Evolutionary conservation across 306 rosid genomes (phyloP).

Genomic region (Casuarina equisetifolia): DNA sequence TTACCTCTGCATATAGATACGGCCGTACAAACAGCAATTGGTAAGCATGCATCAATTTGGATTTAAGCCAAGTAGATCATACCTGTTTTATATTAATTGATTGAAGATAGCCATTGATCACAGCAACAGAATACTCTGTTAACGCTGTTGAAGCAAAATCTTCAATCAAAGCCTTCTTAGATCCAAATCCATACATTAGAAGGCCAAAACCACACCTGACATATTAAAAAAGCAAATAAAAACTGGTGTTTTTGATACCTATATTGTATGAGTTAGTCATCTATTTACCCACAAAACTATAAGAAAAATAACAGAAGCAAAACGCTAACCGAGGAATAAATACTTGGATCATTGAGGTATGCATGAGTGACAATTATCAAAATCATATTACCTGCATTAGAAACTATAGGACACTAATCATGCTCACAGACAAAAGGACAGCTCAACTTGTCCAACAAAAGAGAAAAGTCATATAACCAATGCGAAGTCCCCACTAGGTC

Average conservation of each 20-base stretch:
- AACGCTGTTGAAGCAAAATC: conserved; percentile 78
- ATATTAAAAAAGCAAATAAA: conserved; percentile 5
- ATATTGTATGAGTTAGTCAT: background rate
- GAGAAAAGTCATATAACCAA: background rate
- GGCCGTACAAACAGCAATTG: background rate
- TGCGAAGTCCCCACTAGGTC: background rate
- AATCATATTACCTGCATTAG: too few species aligned
- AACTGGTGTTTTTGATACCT: background rate
- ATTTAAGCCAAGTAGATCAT: background rate
- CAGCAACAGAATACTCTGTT: conserved; percentile 68
- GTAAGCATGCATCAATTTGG: background rate
- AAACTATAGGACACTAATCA: too few species aligned
- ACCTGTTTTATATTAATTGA: conserved; percentile 84
- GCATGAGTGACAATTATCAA: too few species aligned
- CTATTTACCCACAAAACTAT: background rate
- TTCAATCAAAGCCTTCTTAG: conserved; percentile 82
- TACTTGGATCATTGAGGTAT: background rate
- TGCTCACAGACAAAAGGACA: too few species aligned
- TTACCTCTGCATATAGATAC: background rate
- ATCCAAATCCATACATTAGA: conserved; percentile 95
- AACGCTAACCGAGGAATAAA: background rate
- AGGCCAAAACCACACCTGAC: conserved; percentile 73
- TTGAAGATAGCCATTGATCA: conserved; percentile 89
- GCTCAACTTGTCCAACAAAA: too few species aligned
- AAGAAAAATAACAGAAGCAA: background rate